Conservation (phyloP, 2,329 filamentous ascomycete species). For the Daldinia sp. region DNA sequence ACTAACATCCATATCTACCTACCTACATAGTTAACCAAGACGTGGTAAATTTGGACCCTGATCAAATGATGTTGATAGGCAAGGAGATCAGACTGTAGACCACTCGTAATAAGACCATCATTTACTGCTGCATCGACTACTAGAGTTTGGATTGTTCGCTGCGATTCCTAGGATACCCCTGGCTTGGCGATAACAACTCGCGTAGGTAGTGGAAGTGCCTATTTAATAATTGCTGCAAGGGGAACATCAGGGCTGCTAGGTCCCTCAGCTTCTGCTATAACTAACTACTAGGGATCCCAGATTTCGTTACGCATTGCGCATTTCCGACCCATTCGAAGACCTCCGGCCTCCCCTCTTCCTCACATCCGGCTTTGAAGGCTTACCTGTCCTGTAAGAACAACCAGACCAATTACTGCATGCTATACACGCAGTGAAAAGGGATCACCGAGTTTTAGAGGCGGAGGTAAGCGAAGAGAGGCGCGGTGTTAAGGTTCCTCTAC, state of each 20-base stretch:
- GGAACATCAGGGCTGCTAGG: constrained; percentile 34
- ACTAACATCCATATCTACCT: constrained; percentile 28
- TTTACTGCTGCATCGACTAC: constrained; percentile 17
- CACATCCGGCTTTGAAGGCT: constrained; percentile 28
- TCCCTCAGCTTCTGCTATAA: constrained; percentile 29
- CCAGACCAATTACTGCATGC: constrained; percentile 28
- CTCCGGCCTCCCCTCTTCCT: constrained; percentile 15
- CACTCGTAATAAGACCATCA: constrained; percentile 24
- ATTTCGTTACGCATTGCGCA: constrained; percentile 29
- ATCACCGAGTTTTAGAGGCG: constrained; percentile 41
- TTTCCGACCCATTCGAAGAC: constrained; percentile 30
- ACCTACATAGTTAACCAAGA: constrained; percentile 43
- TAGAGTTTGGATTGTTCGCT: constrained; percentile 28
- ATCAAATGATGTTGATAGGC: constrained; percentile 40
- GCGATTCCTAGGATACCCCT: constrained; percentile 29
- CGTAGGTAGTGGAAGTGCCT: constrained; percentile 1
- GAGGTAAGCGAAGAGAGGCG: constrained; percentile 46
- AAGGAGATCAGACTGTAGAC: constrained; percentile 40
- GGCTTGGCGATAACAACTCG: constrained; percentile 13
- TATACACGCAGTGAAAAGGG: constrained; percentile 19
- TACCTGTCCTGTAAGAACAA: constrained; percentile 34
- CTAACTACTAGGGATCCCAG: constrained; percentile 38
- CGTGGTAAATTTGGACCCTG: constrained; percentile 44
- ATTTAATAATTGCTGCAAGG: constrained; percentile 35
- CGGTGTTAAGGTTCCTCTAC: constrained; percentile 24